Percentiles rank a stretch among this genome's conserved stretches.
Conservation (phyloP, 768 basidiomycete species). For the Termitomyces sp. region DNA sequence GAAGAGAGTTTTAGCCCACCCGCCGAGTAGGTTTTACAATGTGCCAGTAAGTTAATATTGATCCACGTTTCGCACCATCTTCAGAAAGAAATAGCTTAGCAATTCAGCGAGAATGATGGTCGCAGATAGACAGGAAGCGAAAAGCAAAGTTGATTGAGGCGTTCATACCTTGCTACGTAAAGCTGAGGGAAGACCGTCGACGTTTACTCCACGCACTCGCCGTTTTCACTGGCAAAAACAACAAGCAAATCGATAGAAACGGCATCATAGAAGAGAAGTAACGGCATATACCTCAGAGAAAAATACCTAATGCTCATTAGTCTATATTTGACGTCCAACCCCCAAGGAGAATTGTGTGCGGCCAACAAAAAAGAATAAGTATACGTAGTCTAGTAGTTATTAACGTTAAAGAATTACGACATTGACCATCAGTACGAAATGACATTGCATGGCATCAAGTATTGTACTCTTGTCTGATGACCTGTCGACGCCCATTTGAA, state of each 20-base stretch:
- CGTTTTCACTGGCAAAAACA: too few relatives aligned
- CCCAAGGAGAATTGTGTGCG: neutral
- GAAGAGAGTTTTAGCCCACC: neutral
- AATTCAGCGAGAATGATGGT: neutral
- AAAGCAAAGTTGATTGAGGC: neutral
- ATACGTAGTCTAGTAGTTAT: too few relatives aligned
- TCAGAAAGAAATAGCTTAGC: neutral
- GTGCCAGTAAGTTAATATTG: neutral
- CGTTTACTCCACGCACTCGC: too few relatives aligned
- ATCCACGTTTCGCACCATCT: neutral
- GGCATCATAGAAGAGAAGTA: neutral
- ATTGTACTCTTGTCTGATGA: neutral
- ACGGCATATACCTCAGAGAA: neutral
- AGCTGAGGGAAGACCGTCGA: neutral
- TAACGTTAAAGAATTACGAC: too few relatives aligned
- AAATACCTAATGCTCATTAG: neutral
- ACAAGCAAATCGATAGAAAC: too few relatives aligned
- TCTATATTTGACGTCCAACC: neutral
- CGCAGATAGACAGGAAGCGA: constrained; percentile 1
- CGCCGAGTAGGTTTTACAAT: neutral
- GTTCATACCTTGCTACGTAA: neutral
- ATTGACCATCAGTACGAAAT: neutral
- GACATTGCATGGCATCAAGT: neutral
- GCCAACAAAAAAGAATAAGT: neutral
- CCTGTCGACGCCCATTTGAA: neutral